phyloP scores from a whole-genome alignment of 1,284 basidiomycete genomes.

The Leccinum proliferum region DNA sequence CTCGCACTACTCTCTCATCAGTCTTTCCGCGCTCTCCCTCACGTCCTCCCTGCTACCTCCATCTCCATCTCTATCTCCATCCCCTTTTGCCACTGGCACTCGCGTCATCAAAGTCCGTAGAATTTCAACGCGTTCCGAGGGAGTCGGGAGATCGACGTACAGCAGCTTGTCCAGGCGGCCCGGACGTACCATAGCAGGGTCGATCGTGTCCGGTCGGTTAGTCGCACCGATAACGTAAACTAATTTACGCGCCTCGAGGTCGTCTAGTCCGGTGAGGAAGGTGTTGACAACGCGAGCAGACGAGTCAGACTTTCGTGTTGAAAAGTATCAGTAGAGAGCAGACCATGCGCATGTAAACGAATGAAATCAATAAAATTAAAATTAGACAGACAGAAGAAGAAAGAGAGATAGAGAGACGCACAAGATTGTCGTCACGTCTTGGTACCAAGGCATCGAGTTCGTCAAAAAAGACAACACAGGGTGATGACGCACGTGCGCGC shows the following conservation, averaged over 20 bases:
- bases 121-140: slow-evolving; percentile 83
- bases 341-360: neutral
- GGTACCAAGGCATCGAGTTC: slow-evolving; percentile 97
- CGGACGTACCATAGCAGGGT: slow-evolving; percentile 97
- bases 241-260: slow-evolving; percentile 83
- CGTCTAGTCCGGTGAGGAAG: slow-evolving; percentile 93
- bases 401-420: slow-evolving; percentile 34
- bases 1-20: slow-evolving; percentile 63
- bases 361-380: neutral
- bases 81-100: slow-evolving; percentile 56
- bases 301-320: slow-evolving; percentile 74
- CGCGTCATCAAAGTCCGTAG: slow-evolving; percentile 64
- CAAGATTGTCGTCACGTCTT: slow-evolving; percentile 85
- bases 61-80: neutral
- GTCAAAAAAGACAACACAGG: slow-evolving; percentile 94
- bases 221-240: slow-evolving; percentile 98
- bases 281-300: slow-evolving; percentile 98
- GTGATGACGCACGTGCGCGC: slow-evolving; percentile 80
- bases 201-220: slow-evolving; percentile 99
- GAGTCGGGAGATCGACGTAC: slow-evolving; percentile 87
- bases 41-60: slow-evolving; percentile 23
- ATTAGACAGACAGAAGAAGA: neutral
- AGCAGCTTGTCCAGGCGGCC: slow-evolving; percentile 95
- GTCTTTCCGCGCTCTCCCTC: slow-evolving; percentile 32
- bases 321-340: neutral